Evolutionary conservation across 2,329 filamentous ascomycete species (phyloP).

Genomic region (Microsporum canis): DNA sequence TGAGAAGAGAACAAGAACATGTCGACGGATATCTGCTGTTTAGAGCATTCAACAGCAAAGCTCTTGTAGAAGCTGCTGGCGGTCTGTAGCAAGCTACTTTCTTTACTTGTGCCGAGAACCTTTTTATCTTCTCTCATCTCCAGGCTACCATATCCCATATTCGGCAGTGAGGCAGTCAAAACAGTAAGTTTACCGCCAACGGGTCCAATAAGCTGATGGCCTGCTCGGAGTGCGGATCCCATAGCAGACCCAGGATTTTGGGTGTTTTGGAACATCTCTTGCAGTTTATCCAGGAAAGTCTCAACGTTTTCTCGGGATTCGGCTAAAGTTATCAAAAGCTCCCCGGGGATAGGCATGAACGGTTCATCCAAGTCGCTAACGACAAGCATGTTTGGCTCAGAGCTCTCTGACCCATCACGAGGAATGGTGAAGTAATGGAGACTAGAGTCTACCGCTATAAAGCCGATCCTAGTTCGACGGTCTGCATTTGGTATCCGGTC

Average conservation of each 20-base stretch:
- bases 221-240: constrained; percentile 83
- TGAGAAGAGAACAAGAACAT: constrained; percentile 96
- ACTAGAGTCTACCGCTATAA: constrained; percentile 88
- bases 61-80: constrained; percentile 97
- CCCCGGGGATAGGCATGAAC: constrained; percentile 85
- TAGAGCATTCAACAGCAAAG: constrained; percentile 96
- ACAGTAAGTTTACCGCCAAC: constrained; percentile 93
- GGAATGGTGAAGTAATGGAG: constrained; percentile 94
- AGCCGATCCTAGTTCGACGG: constrained; percentile 79
- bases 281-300: constrained; percentile 77
- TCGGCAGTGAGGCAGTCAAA: constrained; percentile 78
- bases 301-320: constrained; percentile 89
- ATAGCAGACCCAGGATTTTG: constrained; percentile 84
- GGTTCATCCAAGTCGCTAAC: constrained; percentile 93
- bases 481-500: constrained; percentile 98
- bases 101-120: constrained; percentile 83
- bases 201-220: constrained; percentile 89
- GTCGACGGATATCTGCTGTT: constrained; percentile 95
- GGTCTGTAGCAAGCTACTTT: constrained; percentile 76
- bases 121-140: constrained; percentile 97
- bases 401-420: constrained; percentile 72
- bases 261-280: constrained; percentile 93
- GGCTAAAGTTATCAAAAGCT: constrained; percentile 76
- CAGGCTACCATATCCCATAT: constrained; percentile 76
- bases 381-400: constrained; percentile 81